A percentile compares a stretch with the other conserved stretches of the same genome.
phyloP scores from a whole-genome alignment of 495 filamentous ascomycete species.

The Annulohypoxylon moriforme region DNA sequence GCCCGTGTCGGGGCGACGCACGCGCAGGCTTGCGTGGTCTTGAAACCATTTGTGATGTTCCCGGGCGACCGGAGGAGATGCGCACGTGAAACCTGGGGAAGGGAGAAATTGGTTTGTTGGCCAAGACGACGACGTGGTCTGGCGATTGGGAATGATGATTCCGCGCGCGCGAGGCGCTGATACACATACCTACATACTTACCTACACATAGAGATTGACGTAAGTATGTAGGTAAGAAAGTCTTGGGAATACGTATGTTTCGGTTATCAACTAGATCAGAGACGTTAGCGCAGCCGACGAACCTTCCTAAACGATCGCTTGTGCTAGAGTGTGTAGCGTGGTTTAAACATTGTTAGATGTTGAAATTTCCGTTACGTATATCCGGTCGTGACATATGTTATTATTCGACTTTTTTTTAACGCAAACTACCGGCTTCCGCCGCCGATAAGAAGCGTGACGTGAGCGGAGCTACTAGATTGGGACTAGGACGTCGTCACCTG shows the following conservation, averaged over 20 bases:
- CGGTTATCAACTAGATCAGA: neutral
- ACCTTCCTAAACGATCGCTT: neutral
- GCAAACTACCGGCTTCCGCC: neutral
- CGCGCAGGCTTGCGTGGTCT: neutral
- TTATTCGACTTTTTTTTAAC: too few relatives aligned
- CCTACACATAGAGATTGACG: too few relatives aligned
- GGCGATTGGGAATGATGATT: conserved; percentile 6
- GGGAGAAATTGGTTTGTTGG: neutral
- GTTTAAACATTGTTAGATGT: neutral
- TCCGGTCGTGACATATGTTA: neutral
- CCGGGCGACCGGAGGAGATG: conserved; percentile 14
- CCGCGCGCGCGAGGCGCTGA: neutral
- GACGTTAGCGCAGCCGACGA: neutral
- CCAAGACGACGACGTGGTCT: neutral
- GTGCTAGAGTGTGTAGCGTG: neutral
- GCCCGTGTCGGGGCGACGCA: conserved; percentile 18
- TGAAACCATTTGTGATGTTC: neutral
- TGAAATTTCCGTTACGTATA: neutral
- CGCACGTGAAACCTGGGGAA: neutral
- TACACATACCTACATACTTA: neutral
- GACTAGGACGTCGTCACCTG: conserved; percentile 25
- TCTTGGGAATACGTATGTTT: neutral
- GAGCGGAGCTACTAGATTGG: conserved; percentile 23
- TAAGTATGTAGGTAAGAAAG: too few relatives aligned
- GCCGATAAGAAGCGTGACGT: conserved; percentile 20